Base-by-base conservation (phyloP, 208 protist genomes). In the Crithidia expoeki region DNA sequence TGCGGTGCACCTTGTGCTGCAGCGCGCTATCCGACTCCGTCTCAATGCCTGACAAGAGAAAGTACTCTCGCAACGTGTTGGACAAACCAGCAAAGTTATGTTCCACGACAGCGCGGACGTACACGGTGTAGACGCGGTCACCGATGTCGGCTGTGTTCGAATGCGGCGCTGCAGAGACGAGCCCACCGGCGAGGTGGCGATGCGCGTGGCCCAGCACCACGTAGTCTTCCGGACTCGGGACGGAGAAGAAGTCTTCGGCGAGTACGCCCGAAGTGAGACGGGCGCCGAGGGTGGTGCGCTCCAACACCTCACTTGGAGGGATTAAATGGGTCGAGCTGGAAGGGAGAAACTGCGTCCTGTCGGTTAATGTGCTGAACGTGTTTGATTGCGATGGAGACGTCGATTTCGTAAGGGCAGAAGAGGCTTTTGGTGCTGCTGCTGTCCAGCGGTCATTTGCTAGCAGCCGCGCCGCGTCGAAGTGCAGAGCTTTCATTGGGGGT, bases 1-100 rank as follows among this genome's bases (percentile, higher is more conserved):
- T 66, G 66, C 92, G 88, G 56, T 96, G 92, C 17, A 96, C 74
- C 66, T 94, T 96, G 74, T 96, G 88, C 78, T 96, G 92, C 61
- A 96, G 68, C 21, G 80, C 71, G 64, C 80, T 87, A 30, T 91
- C 88, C 4, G 34, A 27, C 60, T 93, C 84, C 21, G 81, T 75
- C 60, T 89, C 79, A 7, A 96, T 78, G 21, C 85, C 87, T 30
- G 40, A 66, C 16, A 96, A 74, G 11, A 87, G 72, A 62, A 96
- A 96, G 67, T 94, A 93, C 68, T 96, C 92, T 4, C 92, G 88
- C 62, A 96, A 72, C 28, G 94, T 16, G 42, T 85, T 89, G 2
- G 75, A 82, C 36, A 94, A 40, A 9, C 87, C 92, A 0, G 82
- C 72, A 0, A 81, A 58, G 40, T 85, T 87, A 68, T 93, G 74